Conservation (phyloP, 441 rosid species). For the Adansonia grandidieri region DNA sequence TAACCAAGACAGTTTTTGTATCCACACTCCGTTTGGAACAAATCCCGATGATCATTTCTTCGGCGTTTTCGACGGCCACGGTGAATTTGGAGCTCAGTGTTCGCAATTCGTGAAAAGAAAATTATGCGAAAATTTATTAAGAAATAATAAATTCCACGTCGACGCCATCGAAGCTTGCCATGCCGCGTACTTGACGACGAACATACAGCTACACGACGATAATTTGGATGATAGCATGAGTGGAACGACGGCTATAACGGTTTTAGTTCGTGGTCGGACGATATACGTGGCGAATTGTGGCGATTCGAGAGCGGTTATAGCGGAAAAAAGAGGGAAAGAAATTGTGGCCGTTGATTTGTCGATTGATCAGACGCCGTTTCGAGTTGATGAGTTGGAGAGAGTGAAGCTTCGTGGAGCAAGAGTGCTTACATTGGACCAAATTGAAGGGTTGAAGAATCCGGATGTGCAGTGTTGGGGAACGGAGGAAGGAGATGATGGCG, state of each 20-base stretch:
- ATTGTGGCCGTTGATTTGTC: slow-evolving; percentile 87
- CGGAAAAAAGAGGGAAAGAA: slow-evolving; percentile 76
- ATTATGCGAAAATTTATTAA: slow-evolving; percentile 82
- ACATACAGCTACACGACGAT: slow-evolving; percentile 79
- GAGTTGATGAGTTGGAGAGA: slow-evolving; percentile 84
- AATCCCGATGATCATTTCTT: slow-evolving; percentile 76
- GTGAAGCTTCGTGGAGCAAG: slow-evolving; percentile 93
- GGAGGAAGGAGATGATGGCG: slow-evolving; percentile 98
- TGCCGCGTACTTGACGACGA: slow-evolving; percentile 63
- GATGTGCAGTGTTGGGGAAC: slow-evolving; percentile 97
- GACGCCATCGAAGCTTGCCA: slow-evolving; percentile 88
- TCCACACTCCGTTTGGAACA: slow-evolving; percentile 87
- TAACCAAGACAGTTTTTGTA: slow-evolving; percentile 97
- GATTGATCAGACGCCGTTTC: slow-evolving; percentile 90
- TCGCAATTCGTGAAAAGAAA: slow-evolving; percentile 85
- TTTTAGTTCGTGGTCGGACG: slow-evolving; percentile 83
- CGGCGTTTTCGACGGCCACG: slow-evolving; percentile 97
- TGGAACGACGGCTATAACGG: slow-evolving; percentile 92
- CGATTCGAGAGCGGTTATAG: slow-evolving; percentile 93
- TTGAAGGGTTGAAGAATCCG: slow-evolving; percentile 94
- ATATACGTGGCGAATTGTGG: slow-evolving; percentile 87
- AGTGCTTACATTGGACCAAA: slow-evolving; percentile 95
- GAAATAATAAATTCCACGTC: slow-evolving; percentile 57
- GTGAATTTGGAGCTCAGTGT: slow-evolving; percentile 91
- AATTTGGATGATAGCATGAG: slow-evolving; percentile 90